Base-by-base conservation (phyloP, 768 basidiomycete genomes). In the Cystoderma amianthinum region DNA sequence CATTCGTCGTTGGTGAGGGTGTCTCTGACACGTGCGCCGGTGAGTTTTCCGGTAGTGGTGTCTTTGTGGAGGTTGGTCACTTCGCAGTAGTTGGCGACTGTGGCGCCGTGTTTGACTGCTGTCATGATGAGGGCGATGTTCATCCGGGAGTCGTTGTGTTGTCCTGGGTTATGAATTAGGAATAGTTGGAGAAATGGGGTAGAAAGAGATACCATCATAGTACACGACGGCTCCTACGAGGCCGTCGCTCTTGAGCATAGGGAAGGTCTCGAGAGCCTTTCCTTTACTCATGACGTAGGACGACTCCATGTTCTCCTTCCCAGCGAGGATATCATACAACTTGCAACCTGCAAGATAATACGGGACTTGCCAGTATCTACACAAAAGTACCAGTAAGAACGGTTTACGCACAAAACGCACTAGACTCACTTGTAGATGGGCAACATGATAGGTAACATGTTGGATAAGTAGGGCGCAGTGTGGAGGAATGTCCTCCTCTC, bases 91-190 rank as follows among this genome's bases (percentile, higher is more conserved):
- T 98, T 99, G 36, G 84, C 80, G 13, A 85, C 83, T 5, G 74
- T 74, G 3, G 94, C 92, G 33, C 94, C 94, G 39, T 87, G 78
- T 54, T 91, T 87, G 33, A 97, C 89, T 3, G 95, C 96, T 13
- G 85, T 96, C 80, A 97, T 81, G 53, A 95, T 76, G 22, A 99
- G 71, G 0, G 95, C 91, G 41, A 95, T 77, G 68, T 99, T 99
- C 96, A 98, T 99, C 11, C 95, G 79, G 1, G 95, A 85, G 53
- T 99, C 96, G 54, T 99, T 99, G 64, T 99, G 95, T 65, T 97
- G 95, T 41, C 93, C 90, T 93, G 37, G 12, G 19, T 9, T 12
- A 10, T 32, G 22, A 25, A 23, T 46, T 56, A n/a, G n/a, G 20
- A 21, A 23, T 37, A 17, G 12, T 7, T 15, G 11, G 20, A 10